phyloP scores from a whole-genome alignment of 2,329 filamentous ascomycete species.

The Cytospora schulzeri region DNA sequence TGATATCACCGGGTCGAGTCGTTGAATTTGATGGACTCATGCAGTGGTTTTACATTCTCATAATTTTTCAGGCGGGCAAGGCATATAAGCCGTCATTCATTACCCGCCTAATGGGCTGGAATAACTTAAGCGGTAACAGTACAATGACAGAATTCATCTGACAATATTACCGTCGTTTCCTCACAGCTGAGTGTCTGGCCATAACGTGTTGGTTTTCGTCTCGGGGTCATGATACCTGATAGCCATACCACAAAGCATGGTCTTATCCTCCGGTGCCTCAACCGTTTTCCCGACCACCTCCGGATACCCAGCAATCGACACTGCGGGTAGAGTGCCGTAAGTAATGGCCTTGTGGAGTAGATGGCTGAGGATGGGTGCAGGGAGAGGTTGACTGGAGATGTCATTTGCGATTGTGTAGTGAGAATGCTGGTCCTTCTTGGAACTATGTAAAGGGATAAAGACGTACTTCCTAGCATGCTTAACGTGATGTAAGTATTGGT shows the following conservation, averaged over 20 bases:
- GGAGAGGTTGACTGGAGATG: not conserved
- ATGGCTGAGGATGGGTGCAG: slow-evolving; percentile 7
- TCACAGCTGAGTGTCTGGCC: not conserved
- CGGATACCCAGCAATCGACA: slow-evolving; percentile 28
- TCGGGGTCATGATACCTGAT: slow-evolving; percentile 28
- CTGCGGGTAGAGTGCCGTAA: slow-evolving; percentile 28
- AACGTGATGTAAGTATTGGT: too few relatives aligned
- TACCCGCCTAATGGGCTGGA: not conserved
- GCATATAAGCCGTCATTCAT: slow-evolving; percentile 1
- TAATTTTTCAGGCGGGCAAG: not conserved
- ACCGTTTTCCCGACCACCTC: slow-evolving; percentile 26
- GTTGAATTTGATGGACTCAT: not conserved
- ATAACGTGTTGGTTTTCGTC: slow-evolving; percentile 23
- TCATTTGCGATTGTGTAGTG: not conserved
- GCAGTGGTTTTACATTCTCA: not conserved
- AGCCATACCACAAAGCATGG: slow-evolving; percentile 28
- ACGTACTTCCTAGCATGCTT: too few relatives aligned
- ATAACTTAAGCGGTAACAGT: not conserved
- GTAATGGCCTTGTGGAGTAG: slow-evolving; percentile 30
- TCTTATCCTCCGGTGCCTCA: slow-evolving; percentile 25
- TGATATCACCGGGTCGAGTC: slow-evolving; percentile 18
- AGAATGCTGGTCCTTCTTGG: not conserved
- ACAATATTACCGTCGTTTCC: not conserved
- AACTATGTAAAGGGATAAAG: not conserved
- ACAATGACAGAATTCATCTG: not conserved